These are phyloP conservation scores for Suaeda aralocaspica DNA, from an alignment of 148 eudicot genomes.

Conservation along the genomic window DNA sequence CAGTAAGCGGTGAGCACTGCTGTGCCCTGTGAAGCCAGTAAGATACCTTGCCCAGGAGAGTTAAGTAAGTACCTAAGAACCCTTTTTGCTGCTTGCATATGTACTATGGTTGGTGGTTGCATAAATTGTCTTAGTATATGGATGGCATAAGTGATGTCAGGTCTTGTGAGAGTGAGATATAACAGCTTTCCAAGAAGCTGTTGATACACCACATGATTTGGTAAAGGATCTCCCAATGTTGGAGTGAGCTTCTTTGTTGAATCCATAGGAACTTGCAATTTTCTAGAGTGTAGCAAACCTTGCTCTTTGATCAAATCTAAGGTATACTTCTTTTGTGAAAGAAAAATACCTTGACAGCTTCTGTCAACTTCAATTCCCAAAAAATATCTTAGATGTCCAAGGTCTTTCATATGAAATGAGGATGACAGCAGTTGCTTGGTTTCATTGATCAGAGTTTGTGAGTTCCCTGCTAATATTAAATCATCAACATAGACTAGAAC, in stretches of 20 bases:
- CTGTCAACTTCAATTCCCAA: too few relatives aligned
- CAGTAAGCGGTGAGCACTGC: too few relatives aligned
- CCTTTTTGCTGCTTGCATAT: neutral
- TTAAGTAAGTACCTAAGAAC: neutral
- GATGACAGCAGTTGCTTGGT: neutral
- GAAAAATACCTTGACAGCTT: neutral
- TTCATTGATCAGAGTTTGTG: neutral
- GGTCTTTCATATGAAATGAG: neutral
- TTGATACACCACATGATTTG: neutral
- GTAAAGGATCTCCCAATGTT: neutral
- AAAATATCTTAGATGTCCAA: neutral
- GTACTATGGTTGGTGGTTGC: neutral
- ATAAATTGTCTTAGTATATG: neutral
- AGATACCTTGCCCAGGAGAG: neutral
- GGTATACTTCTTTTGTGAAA: too few relatives aligned
- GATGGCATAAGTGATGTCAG: too few relatives aligned
- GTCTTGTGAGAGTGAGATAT: too few relatives aligned
- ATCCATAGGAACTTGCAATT: neutral
- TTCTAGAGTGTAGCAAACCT: neutral
- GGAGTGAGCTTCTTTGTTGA: neutral
- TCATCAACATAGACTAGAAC: constrained; percentile 1
- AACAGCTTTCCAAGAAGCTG: too few relatives aligned
- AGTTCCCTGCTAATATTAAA: neutral
- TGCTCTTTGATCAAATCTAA: neutral
- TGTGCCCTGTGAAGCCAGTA: neutral